Percentiles rank a stretch among this genome's conserved stretches.
Evolutionary conservation across 2,329 filamentous ascomycete genomes (phyloP).

Genomic region (Hymenoscyphus infarciens): DNA sequence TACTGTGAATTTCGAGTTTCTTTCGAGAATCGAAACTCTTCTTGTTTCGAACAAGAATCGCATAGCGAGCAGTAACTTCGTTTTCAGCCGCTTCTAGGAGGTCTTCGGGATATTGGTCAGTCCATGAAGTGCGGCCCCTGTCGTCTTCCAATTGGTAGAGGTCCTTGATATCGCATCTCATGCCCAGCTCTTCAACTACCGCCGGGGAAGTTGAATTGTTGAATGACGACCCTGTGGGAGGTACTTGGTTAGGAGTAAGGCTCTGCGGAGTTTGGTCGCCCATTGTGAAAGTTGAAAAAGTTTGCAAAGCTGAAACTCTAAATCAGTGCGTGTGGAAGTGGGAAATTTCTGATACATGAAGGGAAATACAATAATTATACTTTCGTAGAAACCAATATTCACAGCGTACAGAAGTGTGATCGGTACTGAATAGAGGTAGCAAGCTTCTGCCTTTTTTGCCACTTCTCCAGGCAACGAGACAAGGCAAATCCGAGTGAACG

Average conservation of each 20-base stretch:
- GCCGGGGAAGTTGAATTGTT: neutral
- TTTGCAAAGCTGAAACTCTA: no score
- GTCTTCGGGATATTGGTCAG: conserved; percentile 51
- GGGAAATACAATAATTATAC: neutral
- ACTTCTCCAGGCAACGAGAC: neutral
- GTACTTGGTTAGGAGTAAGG: no score
- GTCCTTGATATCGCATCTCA: neutral
- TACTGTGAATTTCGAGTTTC: conserved; percentile 43
- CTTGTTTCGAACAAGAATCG: conserved; percentile 56
- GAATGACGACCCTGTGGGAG: neutral
- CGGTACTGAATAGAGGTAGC: neutral
- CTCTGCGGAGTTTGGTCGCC: no score
- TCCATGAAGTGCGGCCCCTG: conserved; percentile 51
- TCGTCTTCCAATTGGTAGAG: neutral
- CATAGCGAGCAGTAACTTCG: conserved; percentile 57
- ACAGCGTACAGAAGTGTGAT: neutral
- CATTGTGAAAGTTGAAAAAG: no score
- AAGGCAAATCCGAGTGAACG: neutral
- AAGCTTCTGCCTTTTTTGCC: neutral
- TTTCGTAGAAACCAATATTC: neutral
- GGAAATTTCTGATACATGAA: no score
- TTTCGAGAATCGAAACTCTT: conserved; percentile 57
- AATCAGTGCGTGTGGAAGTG: no score
- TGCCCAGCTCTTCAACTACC: neutral
- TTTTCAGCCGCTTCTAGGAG: conserved; percentile 56